phyloP scores from a whole-genome alignment of 2,329 filamentous ascomycete genomes.

The Bipolaris victoriae region DNA sequence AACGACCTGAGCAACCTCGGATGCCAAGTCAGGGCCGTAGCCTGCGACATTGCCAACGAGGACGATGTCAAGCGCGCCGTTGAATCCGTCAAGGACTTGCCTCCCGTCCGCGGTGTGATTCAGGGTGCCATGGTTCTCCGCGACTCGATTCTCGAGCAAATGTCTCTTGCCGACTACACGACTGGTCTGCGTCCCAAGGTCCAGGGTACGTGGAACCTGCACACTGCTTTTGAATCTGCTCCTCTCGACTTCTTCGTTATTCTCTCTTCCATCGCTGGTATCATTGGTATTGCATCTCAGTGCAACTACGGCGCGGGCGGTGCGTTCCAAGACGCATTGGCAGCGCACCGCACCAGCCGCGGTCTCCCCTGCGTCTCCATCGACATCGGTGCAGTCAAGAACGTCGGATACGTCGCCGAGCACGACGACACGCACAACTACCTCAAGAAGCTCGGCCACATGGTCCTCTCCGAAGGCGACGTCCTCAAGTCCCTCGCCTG shows the following conservation, averaged over 20 bases:
- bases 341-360: conserved; percentile 17
- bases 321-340: conserved; percentile 34
- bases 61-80: conserved; percentile 20
- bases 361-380: conserved; percentile 51
- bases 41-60: conserved; percentile 10
- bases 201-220: conserved; percentile 31
- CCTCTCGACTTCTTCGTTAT: conserved; percentile 36
- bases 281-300: conserved; percentile 47
- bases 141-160: conserved; percentile 19
- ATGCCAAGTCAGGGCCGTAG: conserved; percentile 13
- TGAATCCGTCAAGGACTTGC: conserved; percentile 8
- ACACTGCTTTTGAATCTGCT: conserved; percentile 12
- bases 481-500: background rate
- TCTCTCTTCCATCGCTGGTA: conserved; percentile 31
- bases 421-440: background rate
- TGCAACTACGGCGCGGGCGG: conserved; percentile 56
- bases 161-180: conserved; percentile 22
- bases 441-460: background rate
- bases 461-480: background rate
- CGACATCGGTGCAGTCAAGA: conserved; percentile 60
- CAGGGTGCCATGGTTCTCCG: conserved; percentile 20
- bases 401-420: conserved; percentile 44
- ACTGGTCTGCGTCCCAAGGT: conserved; percentile 21
- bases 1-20: conserved; percentile 12
- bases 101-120: conserved; percentile 1